Conservation (phyloP, 805 yeast genomes). For the Lipomyces yamanashiensis region DNA sequence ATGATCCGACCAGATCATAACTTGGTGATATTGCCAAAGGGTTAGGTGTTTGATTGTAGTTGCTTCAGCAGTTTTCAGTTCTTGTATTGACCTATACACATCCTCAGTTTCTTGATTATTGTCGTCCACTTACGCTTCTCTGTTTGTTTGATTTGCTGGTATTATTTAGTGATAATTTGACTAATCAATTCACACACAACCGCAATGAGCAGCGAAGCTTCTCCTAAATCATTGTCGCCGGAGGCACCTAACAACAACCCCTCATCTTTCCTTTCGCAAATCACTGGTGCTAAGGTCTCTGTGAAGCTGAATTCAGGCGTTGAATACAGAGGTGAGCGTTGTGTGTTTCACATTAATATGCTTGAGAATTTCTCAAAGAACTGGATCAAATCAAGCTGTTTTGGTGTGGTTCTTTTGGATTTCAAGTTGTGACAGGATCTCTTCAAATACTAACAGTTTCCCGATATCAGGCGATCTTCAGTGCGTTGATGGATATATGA, state of each 20-base stretch:
- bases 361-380: neutral
- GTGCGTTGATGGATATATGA: slow-evolving; percentile 97
- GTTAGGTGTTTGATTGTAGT: too few species aligned
- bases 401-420: neutral
- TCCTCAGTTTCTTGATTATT: too few species aligned
- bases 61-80: too few species aligned
- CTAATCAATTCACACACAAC: neutral
- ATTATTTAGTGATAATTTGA: too few species aligned
- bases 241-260: slow-evolving; percentile 48
- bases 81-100: too few species aligned
- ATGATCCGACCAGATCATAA: too few species aligned
- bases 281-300: slow-evolving; percentile 77
- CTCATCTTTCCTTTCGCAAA: slow-evolving; percentile 75
- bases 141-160: too few species aligned
- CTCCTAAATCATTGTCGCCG: slow-evolving; percentile 5
- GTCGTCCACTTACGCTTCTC: too few species aligned
- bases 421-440: neutral
- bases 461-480: slow-evolving; percentile 57
- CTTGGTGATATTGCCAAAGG: too few species aligned
- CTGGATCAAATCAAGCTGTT: neutral
- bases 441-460: neutral
- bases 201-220: slow-evolving; percentile 12
- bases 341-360: neutral
- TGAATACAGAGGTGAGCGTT: slow-evolving; percentile 67
- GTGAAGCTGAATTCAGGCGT: slow-evolving; percentile 88